A percentile compares a stretch with the other conserved stretches of the same genome.
phyloP scores from a whole-genome alignment of 2,329 filamentous ascomycete genomes.

The Sclerotinia minor region DNA sequence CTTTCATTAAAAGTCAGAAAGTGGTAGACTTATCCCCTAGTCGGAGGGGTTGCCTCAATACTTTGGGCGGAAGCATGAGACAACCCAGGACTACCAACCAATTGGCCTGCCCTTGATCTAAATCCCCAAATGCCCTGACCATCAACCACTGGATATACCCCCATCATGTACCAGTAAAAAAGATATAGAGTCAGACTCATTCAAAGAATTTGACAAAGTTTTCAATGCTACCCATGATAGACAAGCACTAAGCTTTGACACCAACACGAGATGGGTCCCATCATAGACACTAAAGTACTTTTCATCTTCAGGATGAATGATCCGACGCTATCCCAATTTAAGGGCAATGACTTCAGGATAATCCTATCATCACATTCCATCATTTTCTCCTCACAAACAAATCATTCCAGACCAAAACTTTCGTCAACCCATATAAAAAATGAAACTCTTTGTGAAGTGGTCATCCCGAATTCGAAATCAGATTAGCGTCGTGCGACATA shows the following conservation, averaged over 20 bases:
- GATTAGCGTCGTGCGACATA: constrained; percentile 21
- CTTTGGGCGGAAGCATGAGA: constrained; percentile 30
- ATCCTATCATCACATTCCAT: constrained; percentile 36
- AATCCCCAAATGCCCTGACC: constrained; percentile 13
- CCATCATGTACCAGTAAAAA: constrained; percentile 29
- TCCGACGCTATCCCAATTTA: neutral
- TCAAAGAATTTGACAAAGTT: constrained; percentile 28
- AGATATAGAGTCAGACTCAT: constrained; percentile 22
- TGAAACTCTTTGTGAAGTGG: constrained; percentile 10
- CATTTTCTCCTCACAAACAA: constrained; percentile 30
- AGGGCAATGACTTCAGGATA: constrained; percentile 13
- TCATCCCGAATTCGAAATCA: constrained; percentile 8
- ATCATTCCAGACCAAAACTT: constrained; percentile 13
- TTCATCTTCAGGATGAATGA: constrained; percentile 23
- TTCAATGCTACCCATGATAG: constrained; percentile 43
- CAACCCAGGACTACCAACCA: constrained; percentile 41
- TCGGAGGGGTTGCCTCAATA: constrained; percentile 38
- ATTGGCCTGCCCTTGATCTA: constrained; percentile 35
- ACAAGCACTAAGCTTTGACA: constrained; percentile 94
- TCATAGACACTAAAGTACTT: constrained; percentile 36
- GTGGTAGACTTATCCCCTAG: constrained; percentile 41
- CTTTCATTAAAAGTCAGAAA: neutral
- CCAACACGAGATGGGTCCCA: constrained; percentile 90
- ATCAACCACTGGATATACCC: constrained; percentile 14
- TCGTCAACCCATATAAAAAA: constrained; percentile 24